A percentile compares a stretch with the other conserved stretches of the same genome.
phyloP scores from a whole-genome alignment of 176 grass and related monocot species.

The Oryza officinalis region DNA sequence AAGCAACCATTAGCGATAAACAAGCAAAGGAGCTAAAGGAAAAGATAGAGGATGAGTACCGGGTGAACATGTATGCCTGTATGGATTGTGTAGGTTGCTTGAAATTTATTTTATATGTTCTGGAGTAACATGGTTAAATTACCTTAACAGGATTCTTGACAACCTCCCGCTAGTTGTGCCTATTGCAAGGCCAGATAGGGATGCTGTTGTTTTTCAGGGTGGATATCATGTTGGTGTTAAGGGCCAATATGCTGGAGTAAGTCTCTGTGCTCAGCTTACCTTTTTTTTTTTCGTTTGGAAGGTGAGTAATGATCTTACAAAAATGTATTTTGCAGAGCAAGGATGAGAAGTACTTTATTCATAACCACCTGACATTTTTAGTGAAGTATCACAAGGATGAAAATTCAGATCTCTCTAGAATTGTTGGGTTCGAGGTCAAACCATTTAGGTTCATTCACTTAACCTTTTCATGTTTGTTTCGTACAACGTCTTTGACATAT shows the following conservation, averaged over 20 bases:
- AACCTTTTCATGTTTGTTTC: neutral
- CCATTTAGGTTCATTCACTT: constrained; percentile 29
- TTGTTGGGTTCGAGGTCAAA: constrained; percentile 46
- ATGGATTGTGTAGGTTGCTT: neutral
- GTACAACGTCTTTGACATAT: neutral
- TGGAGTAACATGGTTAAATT: neutral
- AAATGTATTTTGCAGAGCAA: constrained; percentile 39
- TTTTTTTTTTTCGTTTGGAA: neutral
- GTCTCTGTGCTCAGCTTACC: constrained; percentile 1
- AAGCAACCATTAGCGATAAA: constrained; percentile 10
- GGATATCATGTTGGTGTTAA: constrained; percentile 50
- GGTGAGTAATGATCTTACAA: constrained; percentile 9
- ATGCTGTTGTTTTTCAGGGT: constrained; percentile 29
- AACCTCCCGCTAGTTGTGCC: constrained; percentile 40
- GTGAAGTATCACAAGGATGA: constrained; percentile 54
- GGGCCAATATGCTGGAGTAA: constrained; percentile 45
- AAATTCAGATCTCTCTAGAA: constrained; percentile 32
- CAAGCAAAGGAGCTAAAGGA: constrained; percentile 44
- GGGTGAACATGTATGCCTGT: constrained; percentile 32
- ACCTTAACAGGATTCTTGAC: constrained; percentile 39
- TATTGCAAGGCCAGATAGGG: constrained; percentile 26
- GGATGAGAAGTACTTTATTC: constrained; percentile 45
- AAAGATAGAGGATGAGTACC: constrained; percentile 45
- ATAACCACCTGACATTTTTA: constrained; percentile 46
- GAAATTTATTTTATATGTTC: neutral